These are phyloP conservation scores for Starmerella lactis-condensi DNA, from an alignment of 805 yeast species.

Conservation along the genomic window DNA sequence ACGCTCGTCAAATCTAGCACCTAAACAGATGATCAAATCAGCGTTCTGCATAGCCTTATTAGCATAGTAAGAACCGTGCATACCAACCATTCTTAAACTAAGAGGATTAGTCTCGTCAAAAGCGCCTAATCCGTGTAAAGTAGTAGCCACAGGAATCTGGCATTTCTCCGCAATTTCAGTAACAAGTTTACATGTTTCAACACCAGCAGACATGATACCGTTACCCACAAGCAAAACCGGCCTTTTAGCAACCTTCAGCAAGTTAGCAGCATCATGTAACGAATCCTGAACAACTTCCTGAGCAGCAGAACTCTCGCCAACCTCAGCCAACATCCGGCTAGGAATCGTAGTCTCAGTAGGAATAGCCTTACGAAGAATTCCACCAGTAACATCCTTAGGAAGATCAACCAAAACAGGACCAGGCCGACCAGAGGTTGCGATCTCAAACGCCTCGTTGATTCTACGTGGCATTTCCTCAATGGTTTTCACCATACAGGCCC, in stretches of 20 bases:
- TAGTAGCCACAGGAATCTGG: constrained; percentile 86
- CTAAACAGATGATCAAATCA: constrained; percentile 80
- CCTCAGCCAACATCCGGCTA: constrained; percentile 41
- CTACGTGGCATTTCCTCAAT: constrained; percentile 89
- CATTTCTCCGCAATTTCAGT: constrained; percentile 81
- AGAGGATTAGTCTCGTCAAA: constrained; percentile 83
- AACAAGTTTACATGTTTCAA: constrained; percentile 42
- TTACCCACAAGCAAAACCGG: constrained; percentile 87
- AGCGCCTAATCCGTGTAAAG: constrained; percentile 84
- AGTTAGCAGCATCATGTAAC: constrained; percentile 54
- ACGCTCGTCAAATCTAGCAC: constrained; percentile 97
- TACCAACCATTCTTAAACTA: constrained; percentile 89
- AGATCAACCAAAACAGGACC: constrained; percentile 96
- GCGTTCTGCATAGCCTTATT: constrained; percentile 87
- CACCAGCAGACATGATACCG: constrained; percentile 66
- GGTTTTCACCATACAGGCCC: constrained; percentile 96
- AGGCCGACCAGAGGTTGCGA: constrained; percentile 89
- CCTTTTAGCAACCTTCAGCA: constrained; percentile 64
- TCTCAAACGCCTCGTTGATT: constrained; percentile 94
- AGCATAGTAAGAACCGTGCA: constrained; percentile 96
- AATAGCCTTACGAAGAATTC: constrained; percentile 67
- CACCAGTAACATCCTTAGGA: constrained; percentile 95
- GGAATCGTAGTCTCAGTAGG: constrained; percentile 66
- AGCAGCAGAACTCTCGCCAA: constrained; percentile 51
- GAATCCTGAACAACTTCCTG: constrained; percentile 53